These are phyloP conservation scores for Discostella pseudostelligera DNA, from an alignment of 108 stramenopile species.

Conservation along the genomic window DNA sequence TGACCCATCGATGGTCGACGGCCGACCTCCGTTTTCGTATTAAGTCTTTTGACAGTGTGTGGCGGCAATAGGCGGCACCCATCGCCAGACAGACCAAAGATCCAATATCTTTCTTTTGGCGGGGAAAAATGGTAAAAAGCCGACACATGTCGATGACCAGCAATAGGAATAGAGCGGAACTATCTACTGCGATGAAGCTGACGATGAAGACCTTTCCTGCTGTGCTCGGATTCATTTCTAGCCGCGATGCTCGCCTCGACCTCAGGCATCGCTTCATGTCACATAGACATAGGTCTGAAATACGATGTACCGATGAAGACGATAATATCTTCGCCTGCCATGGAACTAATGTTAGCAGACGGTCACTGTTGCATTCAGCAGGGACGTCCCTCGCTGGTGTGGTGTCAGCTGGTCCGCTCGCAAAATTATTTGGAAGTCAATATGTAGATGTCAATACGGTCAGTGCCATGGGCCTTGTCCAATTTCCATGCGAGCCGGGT, in stretches of 20 bases:
- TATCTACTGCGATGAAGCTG: background rate
- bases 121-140: too few species aligned
- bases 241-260: background rate
- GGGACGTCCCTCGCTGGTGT: constrained; percentile 23
- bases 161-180: too few species aligned
- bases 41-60: too few species aligned
- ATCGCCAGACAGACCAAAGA: too few species aligned
- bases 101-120: too few species aligned
- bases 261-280: background rate
- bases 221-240: background rate
- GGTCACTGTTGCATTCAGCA: constrained; percentile 22
- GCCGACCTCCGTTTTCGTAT: too few species aligned
- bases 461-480: constrained; percentile 45
- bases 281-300: background rate
- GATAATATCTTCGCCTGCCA: background rate
- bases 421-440: constrained; percentile 9
- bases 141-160: too few species aligned
- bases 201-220: background rate
- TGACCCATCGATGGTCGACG: too few species aligned
- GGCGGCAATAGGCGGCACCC: too few species aligned
- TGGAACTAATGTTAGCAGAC: constrained; percentile 1
- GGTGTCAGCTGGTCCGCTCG: constrained; percentile 33
- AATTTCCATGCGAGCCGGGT: constrained; percentile 38
- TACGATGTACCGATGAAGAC: background rate
- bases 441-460: constrained; percentile 1